Evolutionary conservation across 352 stramenopile genomes (phyloP).

Genomic region (Hyaloperonospora brassicae): DNA sequence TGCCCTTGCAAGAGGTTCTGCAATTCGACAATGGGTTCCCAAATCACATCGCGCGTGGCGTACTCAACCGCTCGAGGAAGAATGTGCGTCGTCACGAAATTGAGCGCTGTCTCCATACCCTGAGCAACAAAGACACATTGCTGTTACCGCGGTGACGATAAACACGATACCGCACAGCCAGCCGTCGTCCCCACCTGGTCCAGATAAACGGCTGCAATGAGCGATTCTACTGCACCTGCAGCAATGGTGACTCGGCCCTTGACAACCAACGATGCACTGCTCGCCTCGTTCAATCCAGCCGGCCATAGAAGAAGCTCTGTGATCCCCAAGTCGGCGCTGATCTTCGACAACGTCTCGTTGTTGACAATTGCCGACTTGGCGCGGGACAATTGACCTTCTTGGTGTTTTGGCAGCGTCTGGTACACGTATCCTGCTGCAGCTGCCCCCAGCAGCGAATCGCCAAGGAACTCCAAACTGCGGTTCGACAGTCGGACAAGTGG

Average conservation of each 20-base stretch:
- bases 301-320: slow-evolving; percentile 57
- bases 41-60: slow-evolving; percentile 42
- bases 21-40: slow-evolving; percentile 53
- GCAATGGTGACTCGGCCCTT: slow-evolving; percentile 67
- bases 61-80: slow-evolving; percentile 47
- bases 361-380: slow-evolving; percentile 67
- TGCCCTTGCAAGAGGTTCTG: slow-evolving; percentile 65
- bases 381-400: slow-evolving; percentile 72
- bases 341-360: slow-evolving; percentile 60
- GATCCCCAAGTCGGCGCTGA: slow-evolving; percentile 52
- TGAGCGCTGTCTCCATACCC: slow-evolving; percentile 55
- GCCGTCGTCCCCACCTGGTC: slow-evolving; percentile 34
- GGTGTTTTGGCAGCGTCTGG: slow-evolving; percentile 52
- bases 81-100: slow-evolving; percentile 58
- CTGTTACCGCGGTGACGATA: background rate
- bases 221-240: slow-evolving; percentile 59
- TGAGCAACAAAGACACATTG: slow-evolving; percentile 8
- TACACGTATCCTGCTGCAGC: slow-evolving; percentile 61
- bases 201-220: slow-evolving; percentile 72
- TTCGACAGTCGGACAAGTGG: slow-evolving; percentile 63
- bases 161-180: background rate
- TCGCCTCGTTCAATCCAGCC: slow-evolving; percentile 32
- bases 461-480: slow-evolving; percentile 75
- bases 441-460: slow-evolving; percentile 66
- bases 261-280: slow-evolving; percentile 20